Percentiles rank a stretch among this genome's conserved stretches.
Evolutionary conservation across 768 basidiomycete species (phyloP).

Genomic region (Filobasidium wieringae): DNA sequence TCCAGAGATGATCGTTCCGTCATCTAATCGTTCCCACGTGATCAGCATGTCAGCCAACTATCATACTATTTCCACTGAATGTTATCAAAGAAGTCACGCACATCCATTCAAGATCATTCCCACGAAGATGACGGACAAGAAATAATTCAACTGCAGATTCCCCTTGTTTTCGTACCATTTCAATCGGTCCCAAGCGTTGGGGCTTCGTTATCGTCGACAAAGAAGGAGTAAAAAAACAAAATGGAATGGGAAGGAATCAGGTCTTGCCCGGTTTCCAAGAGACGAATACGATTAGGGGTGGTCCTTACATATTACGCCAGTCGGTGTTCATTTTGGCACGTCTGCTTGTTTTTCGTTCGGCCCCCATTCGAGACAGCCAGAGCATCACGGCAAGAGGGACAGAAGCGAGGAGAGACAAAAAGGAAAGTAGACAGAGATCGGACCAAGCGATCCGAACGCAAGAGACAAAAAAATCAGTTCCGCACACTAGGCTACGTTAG

Average conservation of each 20-base stretch:
- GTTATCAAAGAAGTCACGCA: slow-evolving; percentile 10
- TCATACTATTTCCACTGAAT: background rate
- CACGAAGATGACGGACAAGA: slow-evolving; percentile 38
- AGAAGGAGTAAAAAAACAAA: background rate
- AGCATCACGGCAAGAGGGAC: background rate
- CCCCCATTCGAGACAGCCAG: background rate
- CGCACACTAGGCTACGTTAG: too few relatives aligned
- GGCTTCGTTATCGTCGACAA: too few relatives aligned
- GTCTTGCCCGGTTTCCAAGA: background rate
- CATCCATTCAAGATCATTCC: slow-evolving; percentile 40
- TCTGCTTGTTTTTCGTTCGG: background rate
- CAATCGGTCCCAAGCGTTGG: slow-evolving; percentile 34
- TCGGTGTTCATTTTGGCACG: background rate
- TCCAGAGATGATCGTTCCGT: slow-evolving; percentile 36
- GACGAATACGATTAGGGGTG: background rate
- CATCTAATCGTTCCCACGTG: slow-evolving; percentile 19
- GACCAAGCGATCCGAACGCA: too few relatives aligned
- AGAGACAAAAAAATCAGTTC: too few relatives aligned
- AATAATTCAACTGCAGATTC: slow-evolving; percentile 39
- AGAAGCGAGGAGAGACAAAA: background rate
- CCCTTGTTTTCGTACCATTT: slow-evolving; percentile 39
- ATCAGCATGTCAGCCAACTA: background rate
- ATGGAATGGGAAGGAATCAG: background rate
- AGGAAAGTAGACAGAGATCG: slow-evolving; percentile 7
- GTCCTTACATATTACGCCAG: slow-evolving; percentile 3